Evolutionary conservation across 352 stramenopile species (phyloP).

Genomic region (Globisporangium canariense): DNA sequence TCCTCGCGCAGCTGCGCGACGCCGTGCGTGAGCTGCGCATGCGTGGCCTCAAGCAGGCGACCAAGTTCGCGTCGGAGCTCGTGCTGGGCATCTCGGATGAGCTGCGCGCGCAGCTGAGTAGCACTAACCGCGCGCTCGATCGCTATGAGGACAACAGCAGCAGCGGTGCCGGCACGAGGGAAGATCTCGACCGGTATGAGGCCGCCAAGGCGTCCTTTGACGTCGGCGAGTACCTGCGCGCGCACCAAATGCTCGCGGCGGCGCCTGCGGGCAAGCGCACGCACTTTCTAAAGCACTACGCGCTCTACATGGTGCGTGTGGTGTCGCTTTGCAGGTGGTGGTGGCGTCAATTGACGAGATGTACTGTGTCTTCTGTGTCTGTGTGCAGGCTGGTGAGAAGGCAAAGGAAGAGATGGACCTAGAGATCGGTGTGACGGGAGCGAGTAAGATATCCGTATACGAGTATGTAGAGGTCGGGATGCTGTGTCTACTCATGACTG

Average conservation of each 20-base stretch:
- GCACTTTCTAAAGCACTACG: slow-evolving; percentile 74
- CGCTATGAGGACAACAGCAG: neutral
- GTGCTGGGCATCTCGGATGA: slow-evolving; percentile 59
- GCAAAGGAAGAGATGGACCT: slow-evolving; percentile 76
- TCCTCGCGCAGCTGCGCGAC: slow-evolving; percentile 46
- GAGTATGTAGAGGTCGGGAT: no score
- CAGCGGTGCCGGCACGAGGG: neutral
- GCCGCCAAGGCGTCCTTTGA: slow-evolving; percentile 71
- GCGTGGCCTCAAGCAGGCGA: slow-evolving; percentile 63
- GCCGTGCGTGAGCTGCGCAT: slow-evolving; percentile 47
- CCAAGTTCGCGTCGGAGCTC: slow-evolving; percentile 73
- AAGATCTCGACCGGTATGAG: slow-evolving; percentile 45
- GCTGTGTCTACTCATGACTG: no score
- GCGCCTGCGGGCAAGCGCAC: slow-evolving; percentile 21
- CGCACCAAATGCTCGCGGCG: slow-evolving; percentile 48
- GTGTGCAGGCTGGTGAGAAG: slow-evolving; percentile 65
- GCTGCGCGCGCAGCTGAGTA: slow-evolving; percentile 25
- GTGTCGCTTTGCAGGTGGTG: neutral
- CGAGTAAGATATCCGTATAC: slow-evolving; percentile 27
- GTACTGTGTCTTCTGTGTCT: neutral
- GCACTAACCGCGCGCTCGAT: slow-evolving; percentile 14
- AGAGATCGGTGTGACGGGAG: slow-evolving; percentile 59
- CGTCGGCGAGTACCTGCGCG: slow-evolving; percentile 68
- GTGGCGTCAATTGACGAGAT: neutral
- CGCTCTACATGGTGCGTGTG: slow-evolving; percentile 56